Conservation (phyloP, 1,284 basidiomycete genomes). For the Ustilago xerochloae region DNA sequence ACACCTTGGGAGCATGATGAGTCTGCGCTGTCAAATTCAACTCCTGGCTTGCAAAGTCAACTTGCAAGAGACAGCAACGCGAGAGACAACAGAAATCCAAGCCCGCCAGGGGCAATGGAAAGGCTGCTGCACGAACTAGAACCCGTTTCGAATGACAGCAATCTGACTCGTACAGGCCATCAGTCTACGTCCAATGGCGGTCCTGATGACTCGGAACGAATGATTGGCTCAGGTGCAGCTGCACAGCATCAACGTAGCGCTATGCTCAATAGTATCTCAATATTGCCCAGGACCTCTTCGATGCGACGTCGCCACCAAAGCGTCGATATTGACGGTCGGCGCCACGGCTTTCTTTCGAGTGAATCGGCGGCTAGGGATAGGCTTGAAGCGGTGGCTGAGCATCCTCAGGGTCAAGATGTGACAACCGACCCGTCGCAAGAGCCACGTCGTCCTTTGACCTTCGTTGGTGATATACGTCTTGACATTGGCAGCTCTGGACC, state of each 20-base stretch:
- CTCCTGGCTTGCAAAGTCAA: neutral
- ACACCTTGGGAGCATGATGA: no score
- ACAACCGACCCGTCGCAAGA: neutral
- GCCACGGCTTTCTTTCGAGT: neutral
- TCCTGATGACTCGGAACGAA: neutral
- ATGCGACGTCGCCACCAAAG: conserved; percentile 14
- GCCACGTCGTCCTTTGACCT: no score
- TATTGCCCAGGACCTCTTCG: conserved; percentile 11
- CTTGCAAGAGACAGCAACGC: neutral
- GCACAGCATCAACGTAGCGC: conserved; percentile 6
- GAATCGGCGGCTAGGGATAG: neutral
- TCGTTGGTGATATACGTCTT: no score
- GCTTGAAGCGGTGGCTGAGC: neutral
- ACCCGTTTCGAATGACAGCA: neutral
- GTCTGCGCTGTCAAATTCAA: neutral
- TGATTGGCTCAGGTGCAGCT: neutral
- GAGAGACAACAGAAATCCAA: conserved; percentile 2
- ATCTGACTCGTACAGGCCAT: neutral
- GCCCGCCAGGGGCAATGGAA: conserved; percentile 12
- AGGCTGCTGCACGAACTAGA: conserved; percentile 17
- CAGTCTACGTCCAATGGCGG: neutral
- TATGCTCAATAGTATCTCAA: neutral
- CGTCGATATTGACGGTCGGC: conserved; percentile 6
- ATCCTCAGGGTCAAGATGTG: neutral
- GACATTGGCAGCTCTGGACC: no score